A percentile compares a stretch with the other conserved stretches of the same genome.
Evolutionary conservation across 1,284 basidiomycete genomes (phyloP).

Genomic region (Cryptococcus floricola): DNA sequence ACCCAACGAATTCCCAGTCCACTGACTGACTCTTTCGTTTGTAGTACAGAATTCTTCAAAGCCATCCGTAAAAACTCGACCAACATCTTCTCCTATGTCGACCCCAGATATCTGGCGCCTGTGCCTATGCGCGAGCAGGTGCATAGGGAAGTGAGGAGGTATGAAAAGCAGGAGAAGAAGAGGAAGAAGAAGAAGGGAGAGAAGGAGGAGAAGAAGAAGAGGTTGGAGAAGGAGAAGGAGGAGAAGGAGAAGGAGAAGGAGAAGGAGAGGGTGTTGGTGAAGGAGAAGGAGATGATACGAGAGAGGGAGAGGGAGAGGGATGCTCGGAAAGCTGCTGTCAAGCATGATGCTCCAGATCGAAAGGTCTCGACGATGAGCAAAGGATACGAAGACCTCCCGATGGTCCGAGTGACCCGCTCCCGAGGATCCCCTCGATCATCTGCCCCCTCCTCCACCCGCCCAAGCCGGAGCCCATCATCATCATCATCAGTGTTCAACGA

Average conservation of each 20-base stretch:
- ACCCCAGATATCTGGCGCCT: conserved; percentile 1
- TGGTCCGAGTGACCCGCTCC: too few relatives aligned
- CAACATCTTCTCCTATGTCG: conserved; percentile 14
- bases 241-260: conserved; percentile 4
- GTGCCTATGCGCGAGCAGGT: conserved; percentile 15
- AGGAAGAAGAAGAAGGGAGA: conserved; percentile 1
- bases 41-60: conserved; percentile 19
- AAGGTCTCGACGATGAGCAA: too few relatives aligned
- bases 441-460: too few relatives aligned
- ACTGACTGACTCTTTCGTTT: neutral
- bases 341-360: too few relatives aligned
- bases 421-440: too few relatives aligned
- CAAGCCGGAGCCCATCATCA: too few relatives aligned
- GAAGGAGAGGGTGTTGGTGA: neutral
- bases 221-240: neutral
- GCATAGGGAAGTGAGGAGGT: conserved; percentile 5
- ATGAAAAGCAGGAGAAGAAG: conserved; percentile 4
- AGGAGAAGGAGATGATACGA: neutral
- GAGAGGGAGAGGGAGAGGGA: neutral
- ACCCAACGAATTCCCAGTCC: too few relatives aligned
- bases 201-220: neutral
- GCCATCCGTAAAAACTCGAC: conserved; percentile 17
- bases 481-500: too few relatives aligned
- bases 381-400: too few relatives aligned
- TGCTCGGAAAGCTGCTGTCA: too few relatives aligned